Evolutionary conservation across 768 basidiomycete species (phyloP), one percentile per base, ranked within the genome.

Genomic region (Daedaleopsis sinensis): DNA sequence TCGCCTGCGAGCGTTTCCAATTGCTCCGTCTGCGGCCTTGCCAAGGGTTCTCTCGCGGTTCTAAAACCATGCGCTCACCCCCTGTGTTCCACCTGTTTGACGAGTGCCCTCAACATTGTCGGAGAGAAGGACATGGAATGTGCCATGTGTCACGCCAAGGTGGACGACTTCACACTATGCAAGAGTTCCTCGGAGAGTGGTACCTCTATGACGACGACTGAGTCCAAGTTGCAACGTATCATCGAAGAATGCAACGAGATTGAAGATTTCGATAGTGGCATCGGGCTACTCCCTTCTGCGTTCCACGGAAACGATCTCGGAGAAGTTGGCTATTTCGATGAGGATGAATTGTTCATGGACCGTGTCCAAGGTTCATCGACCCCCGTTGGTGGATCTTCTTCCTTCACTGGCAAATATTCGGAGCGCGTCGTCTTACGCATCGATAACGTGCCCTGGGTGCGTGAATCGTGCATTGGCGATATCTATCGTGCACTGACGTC

Each of bases 51-150:
- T 21, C 78, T 91, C 39, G 91, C 88, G 1, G 78, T 90, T 62
- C 81, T 94, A 19, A 80, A 83, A 23, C 92, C 93, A 0, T 94
- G 93, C 73, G 71, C 76, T 7, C 93, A 94, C 71, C 81, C 88
- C 1, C 77, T 94, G 1, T 94, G 93, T 70, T 89, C 91, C 3
- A 81, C 82, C 11, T 94, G 93, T 69, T 79, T 94, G 57, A 94
- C 93, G 1, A 92, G 91, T 53, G 90, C 91, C 9, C 79, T 94
- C 54, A 94, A 94, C 66, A 94, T 94, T 54, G 93, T 93, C 18
- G 92, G 92, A 8, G 92, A 94, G 73, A 94, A 93, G 70, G 89
- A 90, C 59, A 91, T 94, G 84, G 84, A 87, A 61, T 94, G 93
- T 63, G 88, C 90, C 18, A 88, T 91, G 35, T 94, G 92, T 75